phyloP scores from a whole-genome alignment of 805 yeast species.

The Candida lessepsii region DNA sequence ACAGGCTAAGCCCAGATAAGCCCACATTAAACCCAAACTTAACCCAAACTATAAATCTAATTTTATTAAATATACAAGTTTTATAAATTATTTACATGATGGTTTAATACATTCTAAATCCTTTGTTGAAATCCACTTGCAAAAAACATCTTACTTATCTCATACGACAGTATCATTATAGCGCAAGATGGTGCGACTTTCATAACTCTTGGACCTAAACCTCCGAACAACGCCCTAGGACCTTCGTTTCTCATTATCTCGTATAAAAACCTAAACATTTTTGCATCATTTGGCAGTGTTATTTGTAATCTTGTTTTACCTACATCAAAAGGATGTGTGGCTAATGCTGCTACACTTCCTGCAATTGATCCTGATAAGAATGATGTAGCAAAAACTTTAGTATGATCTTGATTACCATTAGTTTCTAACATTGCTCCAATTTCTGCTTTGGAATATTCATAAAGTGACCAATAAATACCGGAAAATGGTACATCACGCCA shows the following conservation, averaged over 20 bases:
- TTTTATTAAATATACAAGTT: background rate
- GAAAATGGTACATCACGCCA: slow-evolving; percentile 98
- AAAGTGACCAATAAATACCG: slow-evolving; percentile 90
- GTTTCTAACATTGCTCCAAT: slow-evolving; percentile 23
- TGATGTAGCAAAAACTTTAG: slow-evolving; percentile 56
- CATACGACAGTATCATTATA: slow-evolving; percentile 95
- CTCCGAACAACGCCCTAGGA: slow-evolving; percentile 77
- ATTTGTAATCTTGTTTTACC: slow-evolving; percentile 90
- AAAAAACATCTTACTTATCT: slow-evolving; percentile 68
- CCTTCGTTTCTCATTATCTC: slow-evolving; percentile 76
- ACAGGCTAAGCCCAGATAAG: too few species aligned
- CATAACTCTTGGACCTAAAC: slow-evolving; percentile 78
- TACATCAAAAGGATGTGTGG: slow-evolving; percentile 95
- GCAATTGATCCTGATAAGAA: slow-evolving; percentile 81
- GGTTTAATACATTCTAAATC: too few species aligned
- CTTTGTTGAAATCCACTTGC: too few species aligned
- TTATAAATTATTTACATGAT: background rate
- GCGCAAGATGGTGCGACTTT: slow-evolving; percentile 98
- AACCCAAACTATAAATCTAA: too few species aligned
- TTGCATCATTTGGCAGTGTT: slow-evolving; percentile 26
- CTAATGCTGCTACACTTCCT: slow-evolving; percentile 81
- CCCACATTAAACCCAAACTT: too few species aligned
- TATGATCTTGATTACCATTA: slow-evolving; percentile 24
- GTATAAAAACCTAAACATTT: slow-evolving; percentile 66
- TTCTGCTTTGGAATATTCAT: slow-evolving; percentile 51